Conservation (phyloP, 2,329 filamentous ascomycete species). For the Aureobasidium pullulans region DNA sequence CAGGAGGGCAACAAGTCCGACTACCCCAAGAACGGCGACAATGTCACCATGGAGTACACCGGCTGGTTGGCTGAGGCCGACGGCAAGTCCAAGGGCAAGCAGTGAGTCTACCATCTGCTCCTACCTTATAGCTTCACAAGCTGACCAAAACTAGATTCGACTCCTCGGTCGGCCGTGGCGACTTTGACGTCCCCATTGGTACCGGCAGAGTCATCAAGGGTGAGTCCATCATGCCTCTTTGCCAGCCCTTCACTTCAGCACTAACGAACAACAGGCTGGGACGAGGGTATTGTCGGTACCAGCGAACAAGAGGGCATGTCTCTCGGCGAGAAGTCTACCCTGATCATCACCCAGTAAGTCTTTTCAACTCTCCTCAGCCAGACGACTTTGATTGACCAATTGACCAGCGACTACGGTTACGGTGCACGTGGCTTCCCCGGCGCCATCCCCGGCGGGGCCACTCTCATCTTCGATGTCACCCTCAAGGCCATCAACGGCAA, state of each 20-base stretch:
- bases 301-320: constrained; percentile 56
- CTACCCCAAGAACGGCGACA: constrained; percentile 59
- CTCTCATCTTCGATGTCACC: constrained; percentile 70
- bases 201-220: constrained; percentile 80
- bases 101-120: constrained; percentile 49
- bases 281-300: constrained; percentile 58
- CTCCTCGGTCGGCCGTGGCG: constrained; percentile 67
- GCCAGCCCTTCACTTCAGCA: not conserved
- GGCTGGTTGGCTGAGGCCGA: constrained; percentile 69
- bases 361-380: not conserved
- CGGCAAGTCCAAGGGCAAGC: constrained; percentile 54
- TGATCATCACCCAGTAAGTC: constrained; percentile 70
- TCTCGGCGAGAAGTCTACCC: constrained; percentile 78
- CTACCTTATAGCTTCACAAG: not conserved
- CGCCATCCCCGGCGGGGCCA: constrained; percentile 67
- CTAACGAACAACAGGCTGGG: constrained; percentile 35
- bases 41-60: constrained; percentile 82
- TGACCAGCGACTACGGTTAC: constrained; percentile 56
- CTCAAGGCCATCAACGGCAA: constrained; percentile 56
- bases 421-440: constrained; percentile 64
- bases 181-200: constrained; percentile 74
- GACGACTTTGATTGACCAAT: not conserved
- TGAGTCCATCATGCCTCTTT: constrained; percentile 34
- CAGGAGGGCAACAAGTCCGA: constrained; percentile 54
- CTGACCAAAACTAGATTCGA: constrained; percentile 62